Percentiles rank a stretch among this genome's conserved stretches.
Conservation (phyloP, 2,329 filamentous ascomycete species). For the Rhynchosporium secalis region DNA sequence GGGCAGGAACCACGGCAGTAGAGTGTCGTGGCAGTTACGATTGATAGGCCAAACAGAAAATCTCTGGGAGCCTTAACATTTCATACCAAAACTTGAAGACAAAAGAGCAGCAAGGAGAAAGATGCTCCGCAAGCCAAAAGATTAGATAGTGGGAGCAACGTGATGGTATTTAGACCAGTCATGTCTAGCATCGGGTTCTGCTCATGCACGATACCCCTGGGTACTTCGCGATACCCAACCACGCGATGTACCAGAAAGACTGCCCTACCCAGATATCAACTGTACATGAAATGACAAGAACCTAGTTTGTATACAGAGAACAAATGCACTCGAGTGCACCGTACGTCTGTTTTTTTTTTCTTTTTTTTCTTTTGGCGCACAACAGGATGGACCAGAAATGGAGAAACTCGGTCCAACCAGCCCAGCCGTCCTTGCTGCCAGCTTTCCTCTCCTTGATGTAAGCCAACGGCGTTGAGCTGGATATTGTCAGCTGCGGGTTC, state of each 20-base stretch:
- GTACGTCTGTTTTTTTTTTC: no score
- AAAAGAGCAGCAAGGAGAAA: not conserved
- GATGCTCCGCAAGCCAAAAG: slow-evolving; percentile 3
- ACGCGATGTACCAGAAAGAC: not conserved
- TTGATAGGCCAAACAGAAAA: not conserved
- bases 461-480: not conserved
- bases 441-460: not conserved
- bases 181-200: slow-evolving; percentile 5
- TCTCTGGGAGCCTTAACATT: slow-evolving; percentile 1
- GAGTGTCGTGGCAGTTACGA: not conserved
- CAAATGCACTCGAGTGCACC: slow-evolving; percentile 4
- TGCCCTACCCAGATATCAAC: slow-evolving; percentile 1
- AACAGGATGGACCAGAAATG: not conserved
- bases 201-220: slow-evolving; percentile 11
- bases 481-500: not conserved
- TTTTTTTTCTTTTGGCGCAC: not conserved
- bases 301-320: slow-evolving; percentile 1
- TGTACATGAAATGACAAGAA: not conserved
- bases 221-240: slow-evolving; percentile 9
- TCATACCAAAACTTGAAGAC: not conserved
- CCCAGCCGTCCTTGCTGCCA: slow-evolving; percentile 2
- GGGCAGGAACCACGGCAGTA: not conserved
- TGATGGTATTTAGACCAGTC: slow-evolving; percentile 12
- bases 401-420: not conserved
- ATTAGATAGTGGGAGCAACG: slow-evolving; percentile 12